Percentiles rank a stretch among this genome's conserved stretches.
These are phyloP conservation scores for Petunia axillaris DNA, from an alignment of 257 asterid genomes.

Conservation along the genomic window DNA sequence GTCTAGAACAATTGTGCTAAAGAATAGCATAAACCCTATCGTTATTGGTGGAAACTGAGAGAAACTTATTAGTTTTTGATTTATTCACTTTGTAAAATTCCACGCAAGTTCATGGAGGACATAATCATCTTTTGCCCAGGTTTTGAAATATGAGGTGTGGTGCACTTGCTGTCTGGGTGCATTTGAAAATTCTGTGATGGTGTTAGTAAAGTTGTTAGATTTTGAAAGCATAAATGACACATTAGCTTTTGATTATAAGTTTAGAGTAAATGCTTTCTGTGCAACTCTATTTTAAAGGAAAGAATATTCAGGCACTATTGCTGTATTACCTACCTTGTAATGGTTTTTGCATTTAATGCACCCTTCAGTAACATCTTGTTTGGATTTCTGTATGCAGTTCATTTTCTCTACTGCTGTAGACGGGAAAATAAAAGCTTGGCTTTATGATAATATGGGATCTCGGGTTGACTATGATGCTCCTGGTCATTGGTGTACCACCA, in stretches of 20 bases:
- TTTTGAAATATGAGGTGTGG: slow-evolving; percentile 1
- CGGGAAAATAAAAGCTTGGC: slow-evolving; percentile 99
- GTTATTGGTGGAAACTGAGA: slow-evolving; percentile 9
- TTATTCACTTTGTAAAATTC: slow-evolving; percentile 1
- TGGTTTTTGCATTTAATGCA: background rate
- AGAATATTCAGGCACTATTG: background rate
- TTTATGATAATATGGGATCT: slow-evolving; percentile 92
- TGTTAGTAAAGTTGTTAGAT: background rate
- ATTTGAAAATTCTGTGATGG: background rate
- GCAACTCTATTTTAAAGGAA: background rate
- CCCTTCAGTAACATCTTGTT: slow-evolving; percentile 7
- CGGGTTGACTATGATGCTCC: slow-evolving; percentile 99
- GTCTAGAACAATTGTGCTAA: background rate
- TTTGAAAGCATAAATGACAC: background rate
- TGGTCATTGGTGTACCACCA: slow-evolving; percentile 94
- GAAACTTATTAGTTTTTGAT: background rate
- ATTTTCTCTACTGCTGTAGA: slow-evolving; percentile 94
- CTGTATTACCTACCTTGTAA: background rate
- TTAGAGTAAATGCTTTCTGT: background rate
- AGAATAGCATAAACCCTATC: background rate
- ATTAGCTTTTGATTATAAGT: slow-evolving; percentile 5
- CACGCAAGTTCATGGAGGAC: slow-evolving; percentile 13
- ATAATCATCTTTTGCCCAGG: background rate
- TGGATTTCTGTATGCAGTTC: slow-evolving; percentile 61
- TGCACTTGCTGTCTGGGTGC: slow-evolving; percentile 13